A percentile compares a stretch with the other conserved stretches of the same genome.
Evolutionary conservation across 495 filamentous ascomycete genomes (phyloP).

Genomic region (Aspergillus affinis): DNA sequence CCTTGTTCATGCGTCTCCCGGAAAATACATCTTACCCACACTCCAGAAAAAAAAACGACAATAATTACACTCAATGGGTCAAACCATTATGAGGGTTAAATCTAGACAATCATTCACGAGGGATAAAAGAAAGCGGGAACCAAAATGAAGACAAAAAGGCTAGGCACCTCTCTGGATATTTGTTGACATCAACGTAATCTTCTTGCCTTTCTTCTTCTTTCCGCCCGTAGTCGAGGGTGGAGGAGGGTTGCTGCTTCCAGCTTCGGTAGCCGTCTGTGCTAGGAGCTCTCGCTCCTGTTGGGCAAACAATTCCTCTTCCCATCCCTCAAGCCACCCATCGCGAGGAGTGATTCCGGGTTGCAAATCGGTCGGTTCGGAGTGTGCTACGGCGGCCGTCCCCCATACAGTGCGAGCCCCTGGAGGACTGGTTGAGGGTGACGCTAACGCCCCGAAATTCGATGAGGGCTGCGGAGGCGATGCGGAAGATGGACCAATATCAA

Average conservation of each 20-base stretch:
- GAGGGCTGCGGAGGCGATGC: constrained; percentile 58
- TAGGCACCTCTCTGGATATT: constrained; percentile 65
- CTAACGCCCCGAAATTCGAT: constrained; percentile 61
- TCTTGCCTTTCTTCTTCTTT: constrained; percentile 90
- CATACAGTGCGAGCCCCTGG: constrained; percentile 76
- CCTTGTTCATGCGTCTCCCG: constrained; percentile 7
- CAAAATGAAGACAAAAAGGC: no score
- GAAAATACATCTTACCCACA: background rate
- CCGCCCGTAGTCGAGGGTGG: constrained; percentile 29
- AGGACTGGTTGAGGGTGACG: constrained; percentile 77
- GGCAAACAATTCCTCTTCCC: constrained; percentile 65
- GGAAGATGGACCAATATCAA: constrained; percentile 44
- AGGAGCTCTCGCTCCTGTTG: constrained; percentile 44
- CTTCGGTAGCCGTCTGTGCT: constrained; percentile 33
- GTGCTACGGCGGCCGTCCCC: constrained; percentile 69
- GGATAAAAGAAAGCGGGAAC: no score
- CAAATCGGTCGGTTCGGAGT: constrained; percentile 44
- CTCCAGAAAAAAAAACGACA: constrained; percentile 1
- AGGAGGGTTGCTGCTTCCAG: constrained; percentile 18
- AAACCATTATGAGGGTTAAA: no score
- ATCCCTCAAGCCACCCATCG: constrained; percentile 83
- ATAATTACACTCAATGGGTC: constrained; percentile 1
- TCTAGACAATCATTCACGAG: no score
- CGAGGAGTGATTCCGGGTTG: constrained; percentile 39
- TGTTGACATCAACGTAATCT: constrained; percentile 94